phyloP scores from a whole-genome alignment of 495 filamentous ascomycete species.

The Trichoderma erinaceum region DNA sequence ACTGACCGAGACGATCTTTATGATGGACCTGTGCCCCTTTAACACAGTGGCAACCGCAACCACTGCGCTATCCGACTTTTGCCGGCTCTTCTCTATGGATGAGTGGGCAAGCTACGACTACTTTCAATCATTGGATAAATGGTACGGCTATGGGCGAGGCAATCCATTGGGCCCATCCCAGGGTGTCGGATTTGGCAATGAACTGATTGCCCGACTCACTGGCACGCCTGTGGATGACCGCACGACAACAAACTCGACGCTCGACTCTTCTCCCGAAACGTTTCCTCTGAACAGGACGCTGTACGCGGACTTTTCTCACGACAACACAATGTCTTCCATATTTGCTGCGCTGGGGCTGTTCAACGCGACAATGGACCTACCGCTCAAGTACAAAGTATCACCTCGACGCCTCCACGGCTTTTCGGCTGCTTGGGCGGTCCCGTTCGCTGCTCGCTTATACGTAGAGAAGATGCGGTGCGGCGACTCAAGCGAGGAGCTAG shows the following conservation, averaged over 20 bases:
- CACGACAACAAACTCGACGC: conserved; percentile 66
- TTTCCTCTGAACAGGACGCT: conserved; percentile 62
- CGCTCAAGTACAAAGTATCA: conserved; percentile 36
- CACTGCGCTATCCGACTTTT: conserved; percentile 53
- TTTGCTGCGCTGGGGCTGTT: conserved; percentile 71
- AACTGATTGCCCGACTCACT: conserved; percentile 75
- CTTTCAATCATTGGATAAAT: conserved; percentile 68
- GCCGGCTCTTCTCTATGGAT: conserved; percentile 56
- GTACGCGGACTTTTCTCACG: conserved; percentile 84
- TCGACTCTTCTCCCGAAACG: conserved; percentile 52
- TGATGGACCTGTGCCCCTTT: conserved; percentile 88
- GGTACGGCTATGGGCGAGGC: conserved; percentile 70
- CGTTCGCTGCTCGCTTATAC: conserved; percentile 71
- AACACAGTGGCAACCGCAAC: conserved; percentile 55
- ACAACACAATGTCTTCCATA: conserved; percentile 72
- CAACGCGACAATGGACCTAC: conserved; percentile 48
- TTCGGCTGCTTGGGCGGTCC: conserved; percentile 67
- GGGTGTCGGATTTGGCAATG: conserved; percentile 78
- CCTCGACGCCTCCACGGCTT: conserved; percentile 48
- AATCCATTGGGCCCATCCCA: conserved; percentile 72
- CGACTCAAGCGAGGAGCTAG: conserved; percentile 47
- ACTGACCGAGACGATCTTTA: conserved; percentile 48
- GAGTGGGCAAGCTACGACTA: conserved; percentile 78
- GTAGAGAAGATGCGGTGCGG: conserved; percentile 77
- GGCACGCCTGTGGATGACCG: conserved; percentile 56